Conservation (phyloP, 2,329 filamentous ascomycete genomes). For the Xylariaceae sp. region DNA sequence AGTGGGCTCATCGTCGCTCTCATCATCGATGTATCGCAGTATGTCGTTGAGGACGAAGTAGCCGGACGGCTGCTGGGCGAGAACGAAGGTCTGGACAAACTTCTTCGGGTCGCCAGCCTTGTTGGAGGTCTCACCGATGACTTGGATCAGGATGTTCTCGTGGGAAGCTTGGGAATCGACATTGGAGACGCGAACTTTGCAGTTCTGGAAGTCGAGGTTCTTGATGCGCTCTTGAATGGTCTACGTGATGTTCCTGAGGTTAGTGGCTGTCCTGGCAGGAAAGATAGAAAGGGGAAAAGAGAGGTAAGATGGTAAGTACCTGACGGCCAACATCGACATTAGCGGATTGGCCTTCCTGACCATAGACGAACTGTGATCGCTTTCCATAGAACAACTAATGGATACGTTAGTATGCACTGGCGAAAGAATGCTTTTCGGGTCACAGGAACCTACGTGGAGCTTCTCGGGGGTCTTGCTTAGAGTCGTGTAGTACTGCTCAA, state of each 20-base stretch:
- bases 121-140: constrained; percentile 97
- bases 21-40: constrained; percentile 85
- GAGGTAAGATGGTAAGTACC: constrained; percentile 46
- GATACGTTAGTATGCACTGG: constrained; percentile 4
- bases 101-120: constrained; percentile 87
- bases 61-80: constrained; percentile 91
- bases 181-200: constrained; percentile 97
- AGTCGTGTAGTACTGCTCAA: constrained; percentile 98
- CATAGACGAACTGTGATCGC: constrained; percentile 90
- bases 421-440: neutral
- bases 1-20: constrained; percentile 67
- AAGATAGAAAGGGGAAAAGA: neutral
- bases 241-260: constrained; percentile 40
- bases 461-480: constrained; percentile 91
- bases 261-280: constrained; percentile 1
- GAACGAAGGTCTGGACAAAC: constrained; percentile 96
- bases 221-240: constrained; percentile 93
- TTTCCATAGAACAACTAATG: constrained; percentile 87
- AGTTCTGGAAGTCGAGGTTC: constrained; percentile 89
- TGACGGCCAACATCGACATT: constrained; percentile 81
- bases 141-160: constrained; percentile 93
- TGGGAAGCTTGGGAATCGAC: constrained; percentile 93
- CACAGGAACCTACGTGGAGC: constrained; percentile 62
- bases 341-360: constrained; percentile 83
- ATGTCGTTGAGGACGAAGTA: constrained; percentile 99